These are phyloP conservation scores for Xylogone sp. DNA, from an alignment of 2,329 filamentous ascomycete species.

Conservation along the genomic window DNA sequence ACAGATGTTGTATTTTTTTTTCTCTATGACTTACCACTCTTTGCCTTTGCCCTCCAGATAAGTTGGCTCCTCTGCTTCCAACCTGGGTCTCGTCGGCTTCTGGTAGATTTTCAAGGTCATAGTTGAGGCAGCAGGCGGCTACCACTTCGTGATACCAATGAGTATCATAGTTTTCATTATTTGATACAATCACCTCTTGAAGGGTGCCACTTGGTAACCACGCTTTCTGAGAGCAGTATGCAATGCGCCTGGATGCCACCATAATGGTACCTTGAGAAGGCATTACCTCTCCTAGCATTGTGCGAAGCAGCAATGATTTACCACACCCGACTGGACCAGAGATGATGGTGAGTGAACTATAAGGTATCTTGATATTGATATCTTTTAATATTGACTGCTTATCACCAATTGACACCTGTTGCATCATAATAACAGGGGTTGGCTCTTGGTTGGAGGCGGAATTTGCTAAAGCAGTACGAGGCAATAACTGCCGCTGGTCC, in stretches of 20 bases:
- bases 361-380: slow-evolving; percentile 10
- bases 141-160: slow-evolving; percentile 31
- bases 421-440: slow-evolving; percentile 4
- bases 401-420: slow-evolving; percentile 3
- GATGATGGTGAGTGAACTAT: slow-evolving; percentile 9
- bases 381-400: slow-evolving; percentile 7
- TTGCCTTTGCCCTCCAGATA: slow-evolving; percentile 43
- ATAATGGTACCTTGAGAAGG: slow-evolving; percentile 6
- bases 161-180: slow-evolving; percentile 10
- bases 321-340: slow-evolving; percentile 27
- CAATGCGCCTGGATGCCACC: slow-evolving; percentile 19
- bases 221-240: slow-evolving; percentile 39
- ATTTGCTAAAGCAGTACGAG: neutral
- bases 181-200: slow-evolving; percentile 27
- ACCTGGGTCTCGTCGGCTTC: slow-evolving; percentile 34
- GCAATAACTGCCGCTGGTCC: slow-evolving; percentile 4
- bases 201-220: slow-evolving; percentile 39
- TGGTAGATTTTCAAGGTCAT: slow-evolving; percentile 26
- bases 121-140: slow-evolving; percentile 16
- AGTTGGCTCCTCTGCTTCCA: slow-evolving; percentile 37
- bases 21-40: slow-evolving; percentile 30
- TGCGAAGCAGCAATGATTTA: slow-evolving; percentile 26
- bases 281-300: slow-evolving; percentile 27
- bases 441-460: neutral
- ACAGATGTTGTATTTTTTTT: too few relatives aligned